A percentile compares a stretch with the other conserved stretches of the same genome.
phyloP scores from a whole-genome alignment of 2,329 filamentous ascomycete species.

The Sclerotinia spermophila region DNA sequence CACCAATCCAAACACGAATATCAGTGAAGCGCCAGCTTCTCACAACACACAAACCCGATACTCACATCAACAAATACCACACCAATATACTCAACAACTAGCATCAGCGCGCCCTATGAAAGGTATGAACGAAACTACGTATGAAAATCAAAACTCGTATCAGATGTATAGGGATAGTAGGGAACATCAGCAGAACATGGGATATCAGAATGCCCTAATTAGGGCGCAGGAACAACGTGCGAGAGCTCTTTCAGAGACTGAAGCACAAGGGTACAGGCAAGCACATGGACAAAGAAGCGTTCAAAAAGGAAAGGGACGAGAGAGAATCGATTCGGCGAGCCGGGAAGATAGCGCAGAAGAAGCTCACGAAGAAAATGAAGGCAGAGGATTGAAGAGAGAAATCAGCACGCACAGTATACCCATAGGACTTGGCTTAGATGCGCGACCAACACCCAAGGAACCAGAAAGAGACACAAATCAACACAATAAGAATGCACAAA shows the following conservation, averaged over 20 bases:
- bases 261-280: background rate
- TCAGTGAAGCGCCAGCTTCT: background rate
- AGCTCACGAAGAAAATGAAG: background rate
- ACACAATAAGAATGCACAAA: background rate
- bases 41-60: background rate
- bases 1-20: background rate
- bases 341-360: background rate
- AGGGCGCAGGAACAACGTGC: background rate
- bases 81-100: background rate
- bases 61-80: background rate
- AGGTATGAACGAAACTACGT: background rate
- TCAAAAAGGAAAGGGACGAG: background rate
- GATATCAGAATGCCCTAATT: background rate
- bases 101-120: background rate
- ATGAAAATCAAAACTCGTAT: background rate
- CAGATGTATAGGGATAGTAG: background rate
- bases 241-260: background rate
- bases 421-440: background rate
- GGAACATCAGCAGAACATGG: constrained; percentile 6
- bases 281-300: background rate
- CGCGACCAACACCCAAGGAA: background rate
- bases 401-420: background rate
- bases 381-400: background rate
- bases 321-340: background rate
- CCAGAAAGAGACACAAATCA: background rate